Evolutionary conservation across 148 eudicot species (phyloP), one percentile per base, ranked within the genome.

Genomic region (Chenopodium album): DNA sequence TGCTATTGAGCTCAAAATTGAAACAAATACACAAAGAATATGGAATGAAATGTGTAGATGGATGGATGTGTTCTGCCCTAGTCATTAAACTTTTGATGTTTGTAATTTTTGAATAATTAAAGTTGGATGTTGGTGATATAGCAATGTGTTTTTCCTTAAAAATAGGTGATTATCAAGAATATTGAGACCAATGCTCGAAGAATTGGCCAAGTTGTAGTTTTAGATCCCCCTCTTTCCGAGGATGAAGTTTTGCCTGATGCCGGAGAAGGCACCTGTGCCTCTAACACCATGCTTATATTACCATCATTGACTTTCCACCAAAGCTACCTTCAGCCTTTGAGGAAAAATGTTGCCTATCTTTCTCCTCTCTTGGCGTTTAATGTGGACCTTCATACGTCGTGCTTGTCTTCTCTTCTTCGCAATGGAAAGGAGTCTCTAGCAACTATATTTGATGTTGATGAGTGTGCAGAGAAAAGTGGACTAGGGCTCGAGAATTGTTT

Each of bases 331-430:
- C 82, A 65, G 23, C 74, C 70, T 19, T 75, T 90, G 78, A 88
- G 83, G 80, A 82, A 87, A 72, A 87, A 86, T 80, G 89, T 91
- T 85, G 92, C 98, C 10, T 95, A 92, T 88, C 82, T 95, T 63
- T 90, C 98, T 77, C 92, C 98, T 26, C 84, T 91, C 23, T 79
- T 95, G 78, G 97, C 97, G 60, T 95, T 93, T 82, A 95, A 95
- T 83, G 88, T 93, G 80, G 88, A 87, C 54, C 80, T 95, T 84
- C 97, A 95, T 78, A 83, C 89, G 12, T 93, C 98, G 56, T 89
- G 94, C 89, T 86, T 95, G 85, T 89, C 88, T 79, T 86, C 87
- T 80, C 89, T 93, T 77, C 87, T 93, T 85, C 86, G 86, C 41
- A 90, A 87, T 76, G 98, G 98, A 63, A 87, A 87, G 80, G 93